Conservation (phyloP, 805 yeast genomes). For the Grigorovia transvaalensis region DNA sequence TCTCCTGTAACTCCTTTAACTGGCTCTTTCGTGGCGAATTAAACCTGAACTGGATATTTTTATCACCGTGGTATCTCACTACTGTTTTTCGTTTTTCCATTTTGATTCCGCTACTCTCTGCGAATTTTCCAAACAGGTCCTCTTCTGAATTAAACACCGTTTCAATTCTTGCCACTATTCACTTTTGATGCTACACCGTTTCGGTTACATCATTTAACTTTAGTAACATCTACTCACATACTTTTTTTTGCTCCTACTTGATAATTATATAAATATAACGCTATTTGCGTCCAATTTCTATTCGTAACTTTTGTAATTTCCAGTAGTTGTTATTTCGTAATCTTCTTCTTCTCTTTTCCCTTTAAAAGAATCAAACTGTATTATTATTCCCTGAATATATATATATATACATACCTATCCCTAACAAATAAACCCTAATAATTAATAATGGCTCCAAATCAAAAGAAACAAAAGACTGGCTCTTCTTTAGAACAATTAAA, state of each 20-base stretch:
- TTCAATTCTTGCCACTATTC: neutral
- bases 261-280: neutral
- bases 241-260: neutral
- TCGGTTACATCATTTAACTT: neutral
- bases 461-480: slow-evolving; percentile 27
- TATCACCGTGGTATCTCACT: neutral
- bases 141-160: neutral
- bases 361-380: neutral
- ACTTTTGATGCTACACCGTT: neutral
- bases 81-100: neutral
- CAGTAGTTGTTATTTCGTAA: too few species aligned
- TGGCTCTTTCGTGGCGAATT: neutral
- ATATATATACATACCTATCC: neutral
- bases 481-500: slow-evolving; percentile 84
- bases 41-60: neutral
- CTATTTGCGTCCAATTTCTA: neutral
- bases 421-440: neutral
- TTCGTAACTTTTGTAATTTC: neutral
- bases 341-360: neutral
- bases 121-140: too few species aligned
- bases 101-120: too few species aligned
- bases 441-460: slow-evolving; percentile 13
- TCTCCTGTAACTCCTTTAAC: neutral
- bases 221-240: too few species aligned
- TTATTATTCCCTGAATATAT: neutral